A percentile compares a stretch with the other conserved stretches of the same genome.
Evolutionary conservation across 1,284 basidiomycete species (phyloP).

Genomic region (Marasmius tenuissimus): DNA sequence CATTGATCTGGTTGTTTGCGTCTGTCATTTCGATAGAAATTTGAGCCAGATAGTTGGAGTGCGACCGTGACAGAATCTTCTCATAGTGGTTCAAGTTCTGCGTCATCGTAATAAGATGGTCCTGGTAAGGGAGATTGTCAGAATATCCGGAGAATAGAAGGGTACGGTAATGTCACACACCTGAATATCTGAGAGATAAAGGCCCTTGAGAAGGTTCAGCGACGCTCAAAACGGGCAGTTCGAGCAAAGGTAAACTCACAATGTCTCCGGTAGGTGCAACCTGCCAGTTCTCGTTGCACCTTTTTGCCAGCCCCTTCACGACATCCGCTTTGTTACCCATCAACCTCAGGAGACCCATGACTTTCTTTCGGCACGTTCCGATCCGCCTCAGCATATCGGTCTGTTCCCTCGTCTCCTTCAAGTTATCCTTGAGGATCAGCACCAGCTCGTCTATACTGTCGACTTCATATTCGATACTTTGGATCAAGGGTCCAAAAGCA

Average conservation of each 20-base stretch:
- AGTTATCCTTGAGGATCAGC: slow-evolving; percentile 81
- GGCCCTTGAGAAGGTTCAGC: slow-evolving; percentile 53
- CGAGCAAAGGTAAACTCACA: slow-evolving; percentile 45
- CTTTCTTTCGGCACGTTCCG: slow-evolving; percentile 98
- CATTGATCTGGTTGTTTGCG: slow-evolving; percentile 99
- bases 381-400: slow-evolving; percentile 77
- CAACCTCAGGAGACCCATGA: slow-evolving; percentile 93
- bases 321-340: slow-evolving; percentile 99
- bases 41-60: slow-evolving; percentile 99
- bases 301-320: slow-evolving; percentile 96
- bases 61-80: slow-evolving; percentile 97
- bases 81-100: slow-evolving; percentile 99
- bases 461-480: slow-evolving; percentile 99
- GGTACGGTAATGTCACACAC: slow-evolving; percentile 24
- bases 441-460: slow-evolving; percentile 99
- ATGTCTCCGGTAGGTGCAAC: slow-evolving; percentile 98
- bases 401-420: slow-evolving; percentile 70
- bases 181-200: slow-evolving; percentile 94
- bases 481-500: slow-evolving; percentile 97
- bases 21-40: slow-evolving; percentile 99
- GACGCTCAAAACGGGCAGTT: slow-evolving; percentile 3
- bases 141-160: background rate
- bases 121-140: slow-evolving; percentile 41
- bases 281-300: slow-evolving; percentile 99
- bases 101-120: slow-evolving; percentile 99